Evolutionary conservation across 2,329 filamentous ascomycete genomes (phyloP), one percentile per base, ranked within the genome.

Genomic region (Camillea tinctor): DNA sequence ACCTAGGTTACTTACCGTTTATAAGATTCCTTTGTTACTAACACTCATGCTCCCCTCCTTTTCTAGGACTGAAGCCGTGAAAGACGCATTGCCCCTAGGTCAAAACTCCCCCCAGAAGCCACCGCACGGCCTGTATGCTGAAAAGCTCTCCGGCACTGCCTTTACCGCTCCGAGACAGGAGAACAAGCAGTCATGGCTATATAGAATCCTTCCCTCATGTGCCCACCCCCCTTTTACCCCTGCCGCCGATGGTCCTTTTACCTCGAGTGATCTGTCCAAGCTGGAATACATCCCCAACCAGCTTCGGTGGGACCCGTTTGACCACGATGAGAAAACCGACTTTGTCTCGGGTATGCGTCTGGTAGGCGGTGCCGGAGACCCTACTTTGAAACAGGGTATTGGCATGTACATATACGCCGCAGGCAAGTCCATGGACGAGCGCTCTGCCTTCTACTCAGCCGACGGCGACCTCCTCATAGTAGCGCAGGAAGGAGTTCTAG

Each of bases 261-360:
- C 77, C 73, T 66, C 79, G 0, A 77, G 77, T 5, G 73, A 79
- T 17, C 79, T 80, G 50, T 74, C 78, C 8, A 84, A 84, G 70
- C 82, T 91, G 63, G 86, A 90, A 68, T 87, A 90, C 64, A 89
- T 92, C 55, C 92, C 92, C 0, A 94, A 94, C 68, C 92, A 95
- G 75, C 80, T 96, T 36, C 86, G 91, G 62, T 96, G 92, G 92
- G 88, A 92, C 67, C 90, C 83, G 1, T 93, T 93, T 72, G 88
- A 93, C 69, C 79, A 93, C 52, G 85, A 90, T 65, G 81, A 88
- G 72, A 83, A 51, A 60, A 75, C 70, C 9, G 74, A 79, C 56
- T 82, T 82, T 52, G 75, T 82, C 50, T 77, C 77, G 1, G 76
- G 76, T 2, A 73, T 91, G 58, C 85, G 88, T 60, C 77, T 91